Evolutionary conservation across 768 basidiomycete genomes (phyloP), one percentile per base, ranked within the genome.

Genomic region (Amanita rimosa): DNA sequence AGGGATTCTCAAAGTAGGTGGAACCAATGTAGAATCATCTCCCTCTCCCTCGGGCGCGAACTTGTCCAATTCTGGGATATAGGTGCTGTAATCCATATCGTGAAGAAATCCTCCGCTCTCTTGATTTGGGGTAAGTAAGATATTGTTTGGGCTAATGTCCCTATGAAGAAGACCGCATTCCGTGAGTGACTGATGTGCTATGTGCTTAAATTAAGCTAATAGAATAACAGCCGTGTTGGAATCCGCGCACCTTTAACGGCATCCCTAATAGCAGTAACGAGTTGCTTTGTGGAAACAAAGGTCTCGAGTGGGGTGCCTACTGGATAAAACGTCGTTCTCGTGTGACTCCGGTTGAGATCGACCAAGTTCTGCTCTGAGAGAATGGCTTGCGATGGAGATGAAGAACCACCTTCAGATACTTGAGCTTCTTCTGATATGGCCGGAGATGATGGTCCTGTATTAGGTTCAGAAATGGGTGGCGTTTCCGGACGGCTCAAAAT

Each of bases 131-230:
- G 22, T 4, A 3, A 48, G 6, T 13, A 48, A 31, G 19, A 48
- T 40, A 29, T 48, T 48, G 38, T 27, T 27, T 11, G 47, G 21
- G 41, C 47, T 40, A 17, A 48, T 40, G 27, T 40, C 47, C 19
- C 47, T 21, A 37, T 48, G 46, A 14, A 37, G 35, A 13, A 48
- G 14, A 7, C 46, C 46, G 24, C 46, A 48, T 27, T 37, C 19
- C 19, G 8, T 26, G 40, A 39, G 35, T 10, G 38, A 14, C 3
- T 38, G 22, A 27, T 40, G 47, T 14, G 37, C 47, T 48, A 10
- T 16, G 14, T 16, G 10, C 22, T 17, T n/a, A 8, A 4, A 16
- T 6, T 43, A 9, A 43, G 21, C 22, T 24, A 31, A 31, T 11
- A 22, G 27, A 46, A 27, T 11, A 22, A 33, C 7, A 34, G 36